Base-by-base conservation (phyloP, 2,329 filamentous ascomycete genomes). In the Colletotrichum somersetense region DNA sequence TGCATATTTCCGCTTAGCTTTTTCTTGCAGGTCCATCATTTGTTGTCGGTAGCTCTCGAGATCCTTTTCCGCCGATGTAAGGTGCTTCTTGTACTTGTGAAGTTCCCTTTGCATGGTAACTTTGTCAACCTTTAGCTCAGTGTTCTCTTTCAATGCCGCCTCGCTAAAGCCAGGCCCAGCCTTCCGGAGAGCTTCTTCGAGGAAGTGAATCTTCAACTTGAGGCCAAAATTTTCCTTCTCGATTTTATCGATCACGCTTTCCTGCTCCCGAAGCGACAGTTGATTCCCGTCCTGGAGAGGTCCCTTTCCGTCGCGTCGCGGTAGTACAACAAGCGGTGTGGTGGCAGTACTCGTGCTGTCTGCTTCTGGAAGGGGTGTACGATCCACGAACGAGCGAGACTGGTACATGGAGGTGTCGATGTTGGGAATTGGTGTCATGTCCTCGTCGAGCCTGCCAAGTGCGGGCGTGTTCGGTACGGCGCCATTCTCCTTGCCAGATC, bases 171-270 rank as follows among this genome's bases (percentile, higher is more conserved):
- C 94, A 10, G 94, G 95, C 0, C 96, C 96, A 66, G 92, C 90
- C 80, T 97, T 97, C 65, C 92, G 90, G 62, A 99, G 84, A 18
- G 94, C 93, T 76, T 98, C 94, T 80, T 99, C 95, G 67, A 99
- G 88, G 80, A 97, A 99, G 81, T 98, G 95, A 65, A 98, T 97
- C 82, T 97, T 98, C 76, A 98, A 88, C 82, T 98, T 98, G 66
- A 99, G 87, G 33, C 94, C 94, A 79, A 98, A 99, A 79, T 99
- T 99, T 79, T 98, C 96, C 85, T 99, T 99, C 79, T 98, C 95
- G 77, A 99, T 96, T 79, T 93, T 93, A 83, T 98, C 94, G 76
- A 99, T 96, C 75, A 96, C 93, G 76, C 94, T 95, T 82, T 98
- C 96, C 81, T 99, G 96, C 79, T 99, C 96, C 73, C 95, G 91